Base-by-base conservation (phyloP, 2,329 filamentous ascomycete genomes). In the Epichloe baconii region DNA sequence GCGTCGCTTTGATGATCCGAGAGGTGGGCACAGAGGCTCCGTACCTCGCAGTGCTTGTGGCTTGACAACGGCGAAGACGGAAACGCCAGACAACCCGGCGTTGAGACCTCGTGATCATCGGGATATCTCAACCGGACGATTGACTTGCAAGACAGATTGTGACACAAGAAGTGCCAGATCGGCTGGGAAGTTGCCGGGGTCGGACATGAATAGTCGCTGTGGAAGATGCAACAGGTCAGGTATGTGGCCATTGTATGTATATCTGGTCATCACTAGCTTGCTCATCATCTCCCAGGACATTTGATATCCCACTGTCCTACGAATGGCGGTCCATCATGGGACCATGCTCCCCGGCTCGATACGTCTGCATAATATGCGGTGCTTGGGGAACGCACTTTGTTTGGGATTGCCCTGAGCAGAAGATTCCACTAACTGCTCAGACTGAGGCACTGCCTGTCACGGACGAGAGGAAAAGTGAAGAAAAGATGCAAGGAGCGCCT, bases 301-400 rank as follows among this genome's bases (percentile, higher is more conserved):
- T 19, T 19, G n/a, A 26, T 35, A 14, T 38, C 48, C 31, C 26
- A 36, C 14, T 37, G 19, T 31, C 40, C 34, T 38, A 12, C 21
- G 19, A 47, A 15, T 4, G 26, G 19, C 14, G 37, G 17, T 17
- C 10, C 40, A 8, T 40, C 44, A 11, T 23, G 35, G n/a, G 35
- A 51, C 23, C 14, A 19, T 19, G 31, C 42, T 17, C 48, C 42
- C 52, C 45, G 5, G 40, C 23, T 19, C 49, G 44, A n/a, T 53
- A 50, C 21, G 44, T 50, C 17, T 53, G 51, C 40, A 31, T 15
- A 7, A 34, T 53, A 34, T 53, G 51, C 21, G 48, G 48, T 34
- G 15, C 26, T 5, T 44, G 17, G 11, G 51, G 48, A 7, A 19
- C 5, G 5, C 51, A 53, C 23, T 48, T n/a, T 35, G 51, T 50